These are phyloP conservation scores for Kodamaea alishanica DNA, from an alignment of 1,139 yeast species.

Conservation along the genomic window DNA sequence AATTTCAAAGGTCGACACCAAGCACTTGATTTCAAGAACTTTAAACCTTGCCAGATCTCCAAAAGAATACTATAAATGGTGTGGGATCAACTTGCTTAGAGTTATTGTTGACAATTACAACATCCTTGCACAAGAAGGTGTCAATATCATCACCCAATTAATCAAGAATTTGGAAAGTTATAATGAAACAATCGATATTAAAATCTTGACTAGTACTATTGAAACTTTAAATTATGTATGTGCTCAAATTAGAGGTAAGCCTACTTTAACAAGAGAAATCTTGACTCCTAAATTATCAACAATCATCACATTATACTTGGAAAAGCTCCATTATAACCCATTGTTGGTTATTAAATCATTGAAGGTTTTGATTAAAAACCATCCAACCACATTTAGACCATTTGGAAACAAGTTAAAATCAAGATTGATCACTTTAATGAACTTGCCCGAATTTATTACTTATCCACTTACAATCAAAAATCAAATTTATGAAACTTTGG, in stretches of 20 bases:
- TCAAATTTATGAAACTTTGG: constrained; percentile 49
- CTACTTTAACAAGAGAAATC: constrained; percentile 78
- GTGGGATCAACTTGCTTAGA: constrained; percentile 54
- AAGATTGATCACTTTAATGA: constrained; percentile 38
- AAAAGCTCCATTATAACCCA: constrained; percentile 39
- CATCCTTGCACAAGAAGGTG: constrained; percentile 58
- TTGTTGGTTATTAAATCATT: constrained; percentile 46
- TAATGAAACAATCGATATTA: constrained; percentile 37
- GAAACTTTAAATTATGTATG: constrained; percentile 50
- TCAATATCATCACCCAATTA: constrained; percentile 51
- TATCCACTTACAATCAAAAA: constrained; percentile 38
- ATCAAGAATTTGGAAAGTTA: constrained; percentile 54
- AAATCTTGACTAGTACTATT: constrained; percentile 46
- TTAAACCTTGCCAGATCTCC: constrained; percentile 52
- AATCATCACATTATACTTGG: constrained; percentile 55
- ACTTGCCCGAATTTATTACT: constrained; percentile 21
- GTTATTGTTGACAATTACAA: constrained; percentile 52
- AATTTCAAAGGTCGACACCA: constrained; percentile 50
- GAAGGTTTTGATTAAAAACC: constrained; percentile 47
- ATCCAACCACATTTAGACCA: constrained; percentile 82
- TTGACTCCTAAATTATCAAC: constrained; percentile 74
- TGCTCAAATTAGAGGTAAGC: constrained; percentile 67
- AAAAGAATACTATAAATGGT: constrained; percentile 53
- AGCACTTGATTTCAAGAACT: constrained; percentile 54
- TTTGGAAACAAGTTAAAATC: constrained; percentile 59